These are phyloP conservation scores for Dacryopinax primogenitus DNA, from an alignment of 768 basidiomycete genomes.

Conservation along the genomic window DNA sequence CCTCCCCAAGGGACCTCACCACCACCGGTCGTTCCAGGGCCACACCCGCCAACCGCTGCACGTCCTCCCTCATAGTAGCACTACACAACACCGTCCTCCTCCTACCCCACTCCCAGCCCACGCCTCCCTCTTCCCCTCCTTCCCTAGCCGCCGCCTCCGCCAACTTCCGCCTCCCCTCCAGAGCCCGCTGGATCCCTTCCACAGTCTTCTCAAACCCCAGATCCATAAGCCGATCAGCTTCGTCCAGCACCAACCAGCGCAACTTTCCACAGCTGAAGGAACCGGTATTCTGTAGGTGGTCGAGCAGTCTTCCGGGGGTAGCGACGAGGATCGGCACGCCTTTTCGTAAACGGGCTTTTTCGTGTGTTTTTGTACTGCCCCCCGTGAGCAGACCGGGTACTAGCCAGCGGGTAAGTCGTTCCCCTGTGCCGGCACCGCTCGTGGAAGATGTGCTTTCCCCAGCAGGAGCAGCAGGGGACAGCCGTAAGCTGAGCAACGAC, in stretches of 20 bases:
- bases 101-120: constrained; percentile 69
- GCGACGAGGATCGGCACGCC: constrained; percentile 90
- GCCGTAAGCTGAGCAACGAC: constrained; percentile 58
- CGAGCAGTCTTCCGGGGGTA: constrained; percentile 87
- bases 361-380: constrained; percentile 86
- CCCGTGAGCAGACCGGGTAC: constrained; percentile 88
- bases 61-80: constrained; percentile 89
- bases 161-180: constrained; percentile 70
- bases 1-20: constrained; percentile 50
- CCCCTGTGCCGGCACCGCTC: constrained; percentile 38
- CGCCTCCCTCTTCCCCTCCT: constrained; percentile 43
- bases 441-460: constrained; percentile 34
- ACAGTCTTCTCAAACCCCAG: constrained; percentile 96
- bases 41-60: constrained; percentile 81
- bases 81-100: constrained; percentile 88
- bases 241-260: constrained; percentile 91
- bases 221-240: constrained; percentile 96
- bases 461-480: constrained; percentile 22
- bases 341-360: constrained; percentile 89
- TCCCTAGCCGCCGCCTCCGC: constrained; percentile 46
- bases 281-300: constrained; percentile 90
- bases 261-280: constrained; percentile 88
- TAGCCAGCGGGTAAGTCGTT: constrained; percentile 71
- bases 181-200: constrained; percentile 68
- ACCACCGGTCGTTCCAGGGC: constrained; percentile 67